Evolutionary conservation across 441 rosid genomes (phyloP).

Genomic region (Corymbia calophylla): DNA sequence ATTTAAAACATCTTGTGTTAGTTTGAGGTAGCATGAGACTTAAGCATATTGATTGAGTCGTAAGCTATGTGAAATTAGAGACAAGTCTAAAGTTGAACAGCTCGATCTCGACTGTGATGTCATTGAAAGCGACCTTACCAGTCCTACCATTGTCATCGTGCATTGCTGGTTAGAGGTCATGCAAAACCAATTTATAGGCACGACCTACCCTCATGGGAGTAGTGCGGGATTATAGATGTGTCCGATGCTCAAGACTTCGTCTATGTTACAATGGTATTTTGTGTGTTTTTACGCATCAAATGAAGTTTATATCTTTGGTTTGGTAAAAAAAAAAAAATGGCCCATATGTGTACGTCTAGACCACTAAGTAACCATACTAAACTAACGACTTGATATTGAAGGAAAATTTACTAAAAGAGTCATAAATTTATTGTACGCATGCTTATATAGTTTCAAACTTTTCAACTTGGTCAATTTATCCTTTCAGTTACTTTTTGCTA

Average conservation of each 20-base stretch:
- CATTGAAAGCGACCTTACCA: not conserved
- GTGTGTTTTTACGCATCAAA: no score
- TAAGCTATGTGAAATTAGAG: not conserved
- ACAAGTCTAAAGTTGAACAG: rapidly evolving
- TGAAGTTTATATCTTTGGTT: no score
- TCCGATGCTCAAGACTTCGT: no score
- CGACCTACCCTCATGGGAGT: not conserved
- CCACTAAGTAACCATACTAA: not conserved
- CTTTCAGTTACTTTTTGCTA: not conserved
- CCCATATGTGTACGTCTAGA: not conserved
- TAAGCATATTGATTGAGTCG: not conserved
- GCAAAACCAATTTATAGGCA: not conserved
- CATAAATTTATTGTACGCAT: rapidly evolving
- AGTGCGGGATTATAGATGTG: no score
- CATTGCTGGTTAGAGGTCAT: not conserved
- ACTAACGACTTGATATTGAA: not conserved
- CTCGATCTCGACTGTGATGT: not conserved
- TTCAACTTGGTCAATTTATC: not conserved
- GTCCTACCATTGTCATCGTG: not conserved
- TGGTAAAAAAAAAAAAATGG: not conserved
- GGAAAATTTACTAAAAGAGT: not conserved
- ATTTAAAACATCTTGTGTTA: not conserved
- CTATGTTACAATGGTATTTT: no score
- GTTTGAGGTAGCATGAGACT: not conserved
- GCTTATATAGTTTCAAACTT: rapidly evolving